Evolutionary conservation across 441 rosid species (phyloP), one percentile per base, ranked within the genome.

Genomic region (Populus hybrid): DNA sequence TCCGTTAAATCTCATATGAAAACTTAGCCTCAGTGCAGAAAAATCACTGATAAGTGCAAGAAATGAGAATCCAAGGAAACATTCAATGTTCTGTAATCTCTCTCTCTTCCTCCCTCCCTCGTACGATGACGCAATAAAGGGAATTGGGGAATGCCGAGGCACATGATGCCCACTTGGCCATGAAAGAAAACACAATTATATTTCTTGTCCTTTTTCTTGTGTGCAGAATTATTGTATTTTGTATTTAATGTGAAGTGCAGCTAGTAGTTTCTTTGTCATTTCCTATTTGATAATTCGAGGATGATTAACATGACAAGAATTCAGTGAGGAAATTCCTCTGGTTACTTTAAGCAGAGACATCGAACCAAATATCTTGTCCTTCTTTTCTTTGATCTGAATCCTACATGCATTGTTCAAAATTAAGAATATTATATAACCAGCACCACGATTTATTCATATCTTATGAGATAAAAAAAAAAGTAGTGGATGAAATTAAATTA

Each of bases 131-230:
- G 42, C 70, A 71, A 80, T 28, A 30, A 30, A 30, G 32, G 32
- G 32, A 30, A 30, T 66, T 70, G 32, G 70, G 74, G 76, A 79
- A 61, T 69, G 83, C 64, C 57, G 38, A 67, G 75, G 80, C 86
- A 77, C 50, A 76, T 77, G 86, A 81, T 71, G 79, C 80, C 85
- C 83, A 85, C 68, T 38, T 40, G 61, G 26, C 10, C 10, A 24
- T 10, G 70, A 14, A 74, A 74, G 5, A 65, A 2, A 40, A 74
- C 38, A 23, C 61, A 24, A 64, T 34, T 46, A 73, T 64, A 16
- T 36, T 23, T 34, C 20, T 76, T 12, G 36, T 5, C 18, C 1
- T 11, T 16, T 23, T 71, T 66, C 24, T 3, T 8, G 10, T 59
- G n/a, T 18, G 59, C 61, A 54, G 21, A 54, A 54, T 54, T 54